These are phyloP conservation scores for Paecilomyces sp. DNA, from an alignment of 2,329 filamentous ascomycete species.

Conservation along the genomic window DNA sequence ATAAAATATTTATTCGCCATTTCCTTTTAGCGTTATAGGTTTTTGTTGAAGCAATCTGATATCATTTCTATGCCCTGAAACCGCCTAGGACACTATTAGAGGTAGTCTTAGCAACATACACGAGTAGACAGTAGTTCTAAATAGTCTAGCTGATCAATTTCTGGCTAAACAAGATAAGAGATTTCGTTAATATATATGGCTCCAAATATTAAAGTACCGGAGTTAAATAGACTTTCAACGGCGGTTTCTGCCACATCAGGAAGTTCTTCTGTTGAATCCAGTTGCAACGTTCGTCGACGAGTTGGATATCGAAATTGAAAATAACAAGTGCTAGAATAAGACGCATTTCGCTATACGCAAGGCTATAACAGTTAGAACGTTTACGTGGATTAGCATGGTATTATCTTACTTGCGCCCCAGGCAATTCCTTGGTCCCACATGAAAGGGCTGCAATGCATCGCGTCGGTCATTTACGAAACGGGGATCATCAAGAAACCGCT, in stretches of 20 bases:
- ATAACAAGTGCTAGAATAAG: conserved; percentile 42
- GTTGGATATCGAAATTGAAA: conserved; percentile 43
- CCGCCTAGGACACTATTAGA: too few species aligned
- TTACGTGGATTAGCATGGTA: neutral
- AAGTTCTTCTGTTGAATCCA: conserved; percentile 38
- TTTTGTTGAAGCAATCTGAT: too few species aligned
- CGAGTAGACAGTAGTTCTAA: too few species aligned
- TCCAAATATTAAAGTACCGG: conserved; percentile 6
- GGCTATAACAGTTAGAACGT: conserved; percentile 19
- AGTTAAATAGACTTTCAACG: conserved; percentile 31
- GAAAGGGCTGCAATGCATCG: conserved; percentile 44
- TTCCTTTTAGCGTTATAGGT: too few species aligned
- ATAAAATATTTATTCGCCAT: too few species aligned
- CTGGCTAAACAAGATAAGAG: too few species aligned
- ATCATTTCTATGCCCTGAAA: too few species aligned
- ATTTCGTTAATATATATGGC: neutral
- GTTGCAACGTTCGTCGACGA: conserved; percentile 28
- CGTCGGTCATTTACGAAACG: conserved; percentile 36
- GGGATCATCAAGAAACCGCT: conserved; percentile 27
- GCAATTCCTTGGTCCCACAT: conserved; percentile 44
- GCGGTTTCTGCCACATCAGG: conserved; percentile 35
- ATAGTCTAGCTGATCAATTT: too few species aligned
- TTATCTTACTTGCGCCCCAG: conserved; percentile 42
- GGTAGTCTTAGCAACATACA: too few species aligned
- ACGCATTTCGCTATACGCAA: conserved; percentile 47